Percentiles rank a stretch among this genome's conserved stretches.
These are phyloP conservation scores for Magnolia changhungtana DNA, from an alignment of 164 flowering plant genomes.

Conservation along the genomic window DNA sequence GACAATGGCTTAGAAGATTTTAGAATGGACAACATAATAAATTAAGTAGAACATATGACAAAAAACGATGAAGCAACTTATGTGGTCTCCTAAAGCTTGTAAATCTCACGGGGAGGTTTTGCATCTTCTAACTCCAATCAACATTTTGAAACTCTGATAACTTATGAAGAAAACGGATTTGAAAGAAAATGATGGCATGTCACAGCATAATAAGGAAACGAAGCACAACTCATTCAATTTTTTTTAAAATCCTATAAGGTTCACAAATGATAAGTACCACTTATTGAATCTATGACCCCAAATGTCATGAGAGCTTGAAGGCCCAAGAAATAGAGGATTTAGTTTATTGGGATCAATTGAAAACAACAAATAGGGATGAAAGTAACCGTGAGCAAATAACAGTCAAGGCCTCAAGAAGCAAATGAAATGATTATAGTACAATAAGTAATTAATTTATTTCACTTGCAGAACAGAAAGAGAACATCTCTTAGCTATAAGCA, in stretches of 20 bases:
- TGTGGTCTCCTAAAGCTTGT: background rate
- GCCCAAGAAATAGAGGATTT: background rate
- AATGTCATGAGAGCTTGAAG: background rate
- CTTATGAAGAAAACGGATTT: background rate
- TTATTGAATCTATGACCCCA: background rate
- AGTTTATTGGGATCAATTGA: background rate
- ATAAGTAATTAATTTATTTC: too few species aligned
- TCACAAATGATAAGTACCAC: too few species aligned
- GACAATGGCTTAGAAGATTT: background rate
- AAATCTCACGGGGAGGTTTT: background rate
- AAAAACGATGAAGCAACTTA: background rate
- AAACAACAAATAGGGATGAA: background rate
- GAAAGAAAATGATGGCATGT: background rate
- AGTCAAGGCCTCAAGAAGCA: too few species aligned
- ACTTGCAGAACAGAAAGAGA: too few species aligned
- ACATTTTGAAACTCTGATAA: background rate
- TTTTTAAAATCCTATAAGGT: background rate
- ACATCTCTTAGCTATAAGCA: too few species aligned
- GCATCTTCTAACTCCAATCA: background rate
- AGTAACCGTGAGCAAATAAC: too few species aligned
- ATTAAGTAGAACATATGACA: background rate
- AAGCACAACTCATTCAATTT: background rate
- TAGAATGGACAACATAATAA: background rate
- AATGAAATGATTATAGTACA: too few species aligned
- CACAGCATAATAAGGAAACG: background rate